These are phyloP conservation scores for Colletotrichum orbiculare DNA, from an alignment of 2,329 filamentous ascomycete genomes.

Conservation along the genomic window DNA sequence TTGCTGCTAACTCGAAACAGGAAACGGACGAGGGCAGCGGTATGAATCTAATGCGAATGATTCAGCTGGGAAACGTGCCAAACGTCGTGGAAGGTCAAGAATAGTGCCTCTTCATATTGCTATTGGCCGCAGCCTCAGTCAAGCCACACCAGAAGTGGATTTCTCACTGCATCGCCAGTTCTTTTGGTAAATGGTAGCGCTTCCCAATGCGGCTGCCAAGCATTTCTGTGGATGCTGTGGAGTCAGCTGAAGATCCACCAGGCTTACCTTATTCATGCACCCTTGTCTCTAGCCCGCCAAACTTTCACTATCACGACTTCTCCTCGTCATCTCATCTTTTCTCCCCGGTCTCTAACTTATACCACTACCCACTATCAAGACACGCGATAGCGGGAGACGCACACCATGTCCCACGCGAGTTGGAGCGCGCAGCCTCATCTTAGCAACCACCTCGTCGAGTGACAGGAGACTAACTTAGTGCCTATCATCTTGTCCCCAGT, in stretches of 20 bases:
- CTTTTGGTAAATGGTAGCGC: constrained; percentile 14
- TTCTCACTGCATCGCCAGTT: constrained; percentile 27
- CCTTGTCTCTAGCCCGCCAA: constrained; percentile 13
- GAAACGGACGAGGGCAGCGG: constrained; percentile 14
- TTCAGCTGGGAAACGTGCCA: constrained; percentile 34
- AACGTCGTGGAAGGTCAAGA: constrained; percentile 20
- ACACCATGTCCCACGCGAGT: no score
- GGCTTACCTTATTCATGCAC: constrained; percentile 35
- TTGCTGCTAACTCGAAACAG: constrained; percentile 32
- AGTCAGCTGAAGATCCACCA: constrained; percentile 32
- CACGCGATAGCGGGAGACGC: no score
- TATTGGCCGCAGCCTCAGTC: constrained; percentile 25
- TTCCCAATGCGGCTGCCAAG: constrained; percentile 35
- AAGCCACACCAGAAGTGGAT: constrained; percentile 26
- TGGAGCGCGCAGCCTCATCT: constrained; percentile 17
- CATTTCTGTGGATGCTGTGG: constrained; percentile 1
- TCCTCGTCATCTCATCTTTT: constrained; percentile 20
- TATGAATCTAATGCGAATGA: constrained; percentile 30
- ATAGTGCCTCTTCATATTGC: background rate
- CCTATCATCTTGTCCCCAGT: background rate
- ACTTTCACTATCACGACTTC: background rate
- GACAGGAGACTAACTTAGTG: constrained; percentile 4
- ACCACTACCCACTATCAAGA: no score
- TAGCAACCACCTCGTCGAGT: background rate
- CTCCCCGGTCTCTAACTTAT: constrained; percentile 5